Percentiles rank a stretch among this genome's conserved stretches.
phyloP scores from a whole-genome alignment of 2,329 filamentous ascomycete species.

The Aspergillus costaricaensis region DNA sequence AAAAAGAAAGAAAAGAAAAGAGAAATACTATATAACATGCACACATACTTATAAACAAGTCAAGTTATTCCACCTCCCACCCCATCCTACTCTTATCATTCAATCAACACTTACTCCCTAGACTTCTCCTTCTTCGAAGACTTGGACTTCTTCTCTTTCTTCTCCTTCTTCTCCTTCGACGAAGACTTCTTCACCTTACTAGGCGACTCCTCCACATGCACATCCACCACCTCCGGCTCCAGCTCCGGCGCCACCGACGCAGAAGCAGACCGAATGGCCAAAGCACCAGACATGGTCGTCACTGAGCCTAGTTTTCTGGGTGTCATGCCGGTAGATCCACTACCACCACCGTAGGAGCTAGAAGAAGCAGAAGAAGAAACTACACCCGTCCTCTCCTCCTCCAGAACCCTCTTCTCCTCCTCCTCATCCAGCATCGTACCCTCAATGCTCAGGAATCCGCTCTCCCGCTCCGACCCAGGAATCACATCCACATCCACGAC shows the following conservation, averaged over 20 bases:
- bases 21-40: slow-evolving; percentile 20
- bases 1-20: background rate
- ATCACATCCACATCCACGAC: slow-evolving; percentile 78
- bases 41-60: slow-evolving; percentile 1
- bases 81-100: background rate
- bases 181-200: background rate
- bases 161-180: slow-evolving; percentile 13
- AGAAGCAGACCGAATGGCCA: slow-evolving; percentile 25
- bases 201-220: slow-evolving; percentile 6
- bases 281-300: slow-evolving; percentile 23
- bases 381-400: slow-evolving; percentile 51
- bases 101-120: slow-evolving; percentile 12
- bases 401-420: slow-evolving; percentile 63
- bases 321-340: background rate
- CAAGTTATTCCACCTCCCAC: background rate
- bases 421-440: slow-evolving; percentile 77
- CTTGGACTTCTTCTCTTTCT: slow-evolving; percentile 27
- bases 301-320: background rate
- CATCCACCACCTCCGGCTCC: background rate
- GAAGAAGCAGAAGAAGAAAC: background rate
- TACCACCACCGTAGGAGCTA: too few species aligned
- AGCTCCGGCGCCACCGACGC: slow-evolving; percentile 6
- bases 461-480: slow-evolving; percentile 69
- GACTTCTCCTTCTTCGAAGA: slow-evolving; percentile 26
- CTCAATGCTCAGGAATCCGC: slow-evolving; percentile 80